Percentiles rank a stretch among this genome's conserved stretches.
Conservation (phyloP, 1,139 yeast genomes). For the Sugiyamaella japonica region DNA sequence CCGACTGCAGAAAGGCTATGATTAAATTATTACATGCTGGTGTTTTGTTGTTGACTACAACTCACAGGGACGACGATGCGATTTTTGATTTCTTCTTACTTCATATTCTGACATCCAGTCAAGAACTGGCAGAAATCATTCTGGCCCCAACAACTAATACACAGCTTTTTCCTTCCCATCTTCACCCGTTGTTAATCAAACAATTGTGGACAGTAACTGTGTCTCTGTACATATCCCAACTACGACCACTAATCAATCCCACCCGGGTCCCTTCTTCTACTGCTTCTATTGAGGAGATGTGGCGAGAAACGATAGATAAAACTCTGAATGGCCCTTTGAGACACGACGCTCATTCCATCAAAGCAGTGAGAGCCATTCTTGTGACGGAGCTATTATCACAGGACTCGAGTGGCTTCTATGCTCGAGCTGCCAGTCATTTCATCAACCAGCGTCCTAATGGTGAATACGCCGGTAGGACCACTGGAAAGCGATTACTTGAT, state of each 20-base stretch:
- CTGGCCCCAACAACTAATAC: constrained; percentile 20
- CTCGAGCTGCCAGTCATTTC: constrained; percentile 30
- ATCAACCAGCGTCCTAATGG: constrained; percentile 19
- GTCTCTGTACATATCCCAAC: constrained; percentile 29
- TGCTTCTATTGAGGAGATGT: constrained; percentile 24
- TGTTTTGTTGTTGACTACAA: constrained; percentile 29
- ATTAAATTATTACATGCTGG: constrained; percentile 29
- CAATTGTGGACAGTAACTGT: constrained; percentile 30
- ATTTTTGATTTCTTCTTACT: constrained; percentile 35
- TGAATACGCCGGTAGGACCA: constrained; percentile 22
- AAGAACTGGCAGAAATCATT: constrained; percentile 34
- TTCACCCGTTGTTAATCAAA: constrained; percentile 22
- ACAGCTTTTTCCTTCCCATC: constrained; percentile 24
- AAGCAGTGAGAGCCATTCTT: constrained; percentile 34
- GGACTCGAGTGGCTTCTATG: constrained; percentile 28
- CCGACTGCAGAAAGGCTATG: constrained; percentile 26
- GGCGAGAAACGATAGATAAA: constrained; percentile 26
- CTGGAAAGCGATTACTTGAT: constrained; percentile 7
- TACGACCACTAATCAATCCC: constrained; percentile 30
- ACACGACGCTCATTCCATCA: constrained; percentile 32
- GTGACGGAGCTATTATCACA: constrained; percentile 28
- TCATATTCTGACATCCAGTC: constrained; percentile 37
- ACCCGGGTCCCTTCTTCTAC: constrained; percentile 23
- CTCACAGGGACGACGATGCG: constrained; percentile 32
- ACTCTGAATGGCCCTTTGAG: constrained; percentile 26